Percentiles rank a stretch among this genome's conserved stretches.
Evolutionary conservation across 2,329 filamentous ascomycete genomes (phyloP).

Genomic region (Mariannaea elegans): DNA sequence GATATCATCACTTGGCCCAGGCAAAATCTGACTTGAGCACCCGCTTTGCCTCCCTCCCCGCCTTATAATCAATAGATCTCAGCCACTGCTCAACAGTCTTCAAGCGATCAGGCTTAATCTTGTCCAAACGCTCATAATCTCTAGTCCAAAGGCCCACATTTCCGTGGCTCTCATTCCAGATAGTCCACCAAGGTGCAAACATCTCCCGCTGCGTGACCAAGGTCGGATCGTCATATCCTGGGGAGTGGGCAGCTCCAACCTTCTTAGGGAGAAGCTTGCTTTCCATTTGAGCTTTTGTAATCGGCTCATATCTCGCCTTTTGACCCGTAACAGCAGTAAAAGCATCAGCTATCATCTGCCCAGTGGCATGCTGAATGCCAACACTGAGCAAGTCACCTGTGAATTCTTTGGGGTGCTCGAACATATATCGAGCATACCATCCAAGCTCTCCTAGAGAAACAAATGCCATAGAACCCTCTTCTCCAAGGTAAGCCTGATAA

Average conservation of each 20-base stretch:
- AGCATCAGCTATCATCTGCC: slow-evolving; percentile 12
- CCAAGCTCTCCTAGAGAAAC: slow-evolving; percentile 14
- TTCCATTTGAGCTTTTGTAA: neutral
- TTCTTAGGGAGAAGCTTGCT: neutral
- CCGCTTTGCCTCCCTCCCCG: neutral
- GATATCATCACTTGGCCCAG: neutral
- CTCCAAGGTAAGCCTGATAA: neutral
- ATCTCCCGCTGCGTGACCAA: slow-evolving; percentile 12
- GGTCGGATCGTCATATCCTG: slow-evolving; percentile 20
- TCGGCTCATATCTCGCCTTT: slow-evolving; percentile 16
- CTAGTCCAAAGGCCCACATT: slow-evolving; percentile 22
- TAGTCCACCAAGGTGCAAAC: slow-evolving; percentile 22
- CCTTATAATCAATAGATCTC: slow-evolving; percentile 20
- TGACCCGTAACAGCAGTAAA: slow-evolving; percentile 21
- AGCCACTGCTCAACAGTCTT: slow-evolving; percentile 25
- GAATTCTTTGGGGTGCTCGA: slow-evolving; percentile 21
- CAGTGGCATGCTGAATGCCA: slow-evolving; percentile 20
- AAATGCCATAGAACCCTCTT: neutral
- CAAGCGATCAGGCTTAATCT: slow-evolving; percentile 18
- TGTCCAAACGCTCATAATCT: slow-evolving; percentile 22
- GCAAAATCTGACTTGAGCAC: slow-evolving; percentile 1
- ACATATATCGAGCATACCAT: slow-evolving; percentile 22
- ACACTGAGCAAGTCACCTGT: slow-evolving; percentile 22
- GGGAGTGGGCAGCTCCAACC: neutral
- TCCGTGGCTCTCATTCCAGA: slow-evolving; percentile 23